Percentiles rank a stretch among this genome's conserved stretches.
Evolutionary conservation across 257 asterid species (phyloP).

Genomic region (Capsicum chinense): DNA sequence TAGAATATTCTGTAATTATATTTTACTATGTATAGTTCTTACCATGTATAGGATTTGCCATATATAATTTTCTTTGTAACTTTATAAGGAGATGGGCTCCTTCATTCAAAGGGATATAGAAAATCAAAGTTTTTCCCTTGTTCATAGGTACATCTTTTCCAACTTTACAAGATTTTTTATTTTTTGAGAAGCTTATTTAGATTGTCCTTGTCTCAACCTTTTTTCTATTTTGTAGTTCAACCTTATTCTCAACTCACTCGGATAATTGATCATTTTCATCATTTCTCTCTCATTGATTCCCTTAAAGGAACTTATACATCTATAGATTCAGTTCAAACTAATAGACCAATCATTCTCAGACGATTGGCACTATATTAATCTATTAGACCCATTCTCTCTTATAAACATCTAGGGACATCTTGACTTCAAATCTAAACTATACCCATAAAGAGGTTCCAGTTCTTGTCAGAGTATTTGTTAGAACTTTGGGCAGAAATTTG

Average conservation of each 20-base stretch:
- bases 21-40: too few species aligned
- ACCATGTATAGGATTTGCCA: too few species aligned
- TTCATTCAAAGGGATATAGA: too few species aligned
- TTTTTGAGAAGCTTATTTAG: neutral
- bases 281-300: neutral
- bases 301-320: conserved; percentile 13
- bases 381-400: neutral
- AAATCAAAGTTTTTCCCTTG: too few species aligned
- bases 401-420: neutral
- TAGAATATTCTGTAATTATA: too few species aligned
- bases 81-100: too few species aligned
- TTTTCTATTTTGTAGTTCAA: too few species aligned
- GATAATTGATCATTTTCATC: neutral
- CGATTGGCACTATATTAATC: neutral
- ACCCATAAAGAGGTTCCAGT: conserved; percentile 2
- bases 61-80: too few species aligned
- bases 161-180: neutral
- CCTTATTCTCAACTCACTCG: neutral
- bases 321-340: neutral
- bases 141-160: neutral
- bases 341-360: conserved; percentile 14
- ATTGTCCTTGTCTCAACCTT: neutral
- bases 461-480: conserved; percentile 7
- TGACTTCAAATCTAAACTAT: neutral
- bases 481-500: neutral